Percentiles rank a stretch among this genome's conserved stretches.
Evolutionary conservation across 2,329 filamentous ascomycete genomes (phyloP).

Genomic region (Xylaria sp.): DNA sequence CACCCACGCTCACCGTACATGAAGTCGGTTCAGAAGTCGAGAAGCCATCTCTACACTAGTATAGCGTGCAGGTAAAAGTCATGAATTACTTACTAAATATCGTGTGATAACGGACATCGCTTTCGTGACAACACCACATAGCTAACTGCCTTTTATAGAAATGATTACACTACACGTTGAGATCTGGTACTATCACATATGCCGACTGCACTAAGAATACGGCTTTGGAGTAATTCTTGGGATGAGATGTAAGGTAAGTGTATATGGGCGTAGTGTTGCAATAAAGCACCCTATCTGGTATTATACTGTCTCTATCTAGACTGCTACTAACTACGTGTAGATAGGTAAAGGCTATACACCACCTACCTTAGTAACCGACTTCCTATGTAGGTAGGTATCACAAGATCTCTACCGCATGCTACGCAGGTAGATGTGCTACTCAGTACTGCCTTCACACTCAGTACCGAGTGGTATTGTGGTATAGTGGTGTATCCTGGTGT

Average conservation of each 20-base stretch:
- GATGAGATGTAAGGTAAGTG: slow-evolving; percentile 8
- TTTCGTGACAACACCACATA: slow-evolving; percentile 10
- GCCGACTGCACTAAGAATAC: not conserved
- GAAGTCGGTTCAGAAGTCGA: slow-evolving; percentile 5
- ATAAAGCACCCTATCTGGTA: not conserved
- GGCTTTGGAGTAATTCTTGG: slow-evolving; percentile 1
- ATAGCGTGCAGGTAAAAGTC: not conserved
- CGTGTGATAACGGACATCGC: not conserved
- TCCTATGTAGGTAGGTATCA: no score
- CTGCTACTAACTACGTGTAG: no score
- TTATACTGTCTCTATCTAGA: no score
- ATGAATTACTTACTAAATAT: slow-evolving; percentile 15
- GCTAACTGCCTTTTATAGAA: slow-evolving; percentile 26
- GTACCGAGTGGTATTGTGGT: not conserved
- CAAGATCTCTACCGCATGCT: no score
- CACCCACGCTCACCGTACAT: slow-evolving; percentile 1
- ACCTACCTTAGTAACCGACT: not conserved
- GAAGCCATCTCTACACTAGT: not conserved
- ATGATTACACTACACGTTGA: slow-evolving; percentile 27
- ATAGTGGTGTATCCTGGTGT: not conserved
- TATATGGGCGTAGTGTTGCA: not conserved
- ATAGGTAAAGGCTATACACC: not conserved
- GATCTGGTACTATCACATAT: slow-evolving; percentile 1
- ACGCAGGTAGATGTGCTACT: slow-evolving; percentile 4
- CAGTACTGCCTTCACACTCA: no score